phyloP scores from a whole-genome alignment of 2,329 filamentous ascomycete genomes.

The Cladosporium oxysporum region DNA sequence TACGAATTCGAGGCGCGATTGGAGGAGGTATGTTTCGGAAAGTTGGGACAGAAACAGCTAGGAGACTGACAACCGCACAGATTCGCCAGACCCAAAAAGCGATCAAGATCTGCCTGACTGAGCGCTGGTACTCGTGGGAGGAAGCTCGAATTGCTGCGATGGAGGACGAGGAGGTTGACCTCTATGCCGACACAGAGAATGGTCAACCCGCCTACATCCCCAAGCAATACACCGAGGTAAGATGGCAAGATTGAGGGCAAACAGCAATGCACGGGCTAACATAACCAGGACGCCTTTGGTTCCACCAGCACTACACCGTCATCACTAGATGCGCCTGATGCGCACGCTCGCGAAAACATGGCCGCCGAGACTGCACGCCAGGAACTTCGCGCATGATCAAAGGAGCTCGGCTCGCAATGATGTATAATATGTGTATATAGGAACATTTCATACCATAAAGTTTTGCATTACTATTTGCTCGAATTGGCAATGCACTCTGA shows the following conservation, averaged over 20 bases:
- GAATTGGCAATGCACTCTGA: too few species aligned
- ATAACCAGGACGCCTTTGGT: background rate
- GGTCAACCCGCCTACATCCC: slow-evolving; percentile 9
- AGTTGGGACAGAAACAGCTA: background rate
- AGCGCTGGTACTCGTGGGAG: slow-evolving; percentile 86
- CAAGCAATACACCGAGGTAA: slow-evolving; percentile 7
- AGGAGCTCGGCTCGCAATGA: background rate
- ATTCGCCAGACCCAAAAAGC: slow-evolving; percentile 73
- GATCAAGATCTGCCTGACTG: slow-evolving; percentile 83
- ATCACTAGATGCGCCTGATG: slow-evolving; percentile 1
- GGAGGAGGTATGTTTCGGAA: slow-evolving; percentile 58
- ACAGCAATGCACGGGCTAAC: background rate
- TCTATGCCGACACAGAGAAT: slow-evolving; percentile 38
- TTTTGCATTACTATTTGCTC: background rate
- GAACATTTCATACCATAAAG: background rate
- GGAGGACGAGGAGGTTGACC: slow-evolving; percentile 66
- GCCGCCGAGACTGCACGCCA: slow-evolving; percentile 8
- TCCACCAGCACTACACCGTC: background rate
- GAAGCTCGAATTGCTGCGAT: slow-evolving; percentile 69
- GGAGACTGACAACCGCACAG: slow-evolving; percentile 48
- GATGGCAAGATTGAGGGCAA: background rate
- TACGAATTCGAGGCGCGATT: slow-evolving; percentile 66
- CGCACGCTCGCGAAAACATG: slow-evolving; percentile 6
- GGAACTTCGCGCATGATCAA: slow-evolving; percentile 3
- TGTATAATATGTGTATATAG: slow-evolving; percentile 18